A percentile compares a stretch with the other conserved stretches of the same genome.
Conservation (phyloP, 257 asterid genomes). For the Rubia yunnanensis region DNA sequence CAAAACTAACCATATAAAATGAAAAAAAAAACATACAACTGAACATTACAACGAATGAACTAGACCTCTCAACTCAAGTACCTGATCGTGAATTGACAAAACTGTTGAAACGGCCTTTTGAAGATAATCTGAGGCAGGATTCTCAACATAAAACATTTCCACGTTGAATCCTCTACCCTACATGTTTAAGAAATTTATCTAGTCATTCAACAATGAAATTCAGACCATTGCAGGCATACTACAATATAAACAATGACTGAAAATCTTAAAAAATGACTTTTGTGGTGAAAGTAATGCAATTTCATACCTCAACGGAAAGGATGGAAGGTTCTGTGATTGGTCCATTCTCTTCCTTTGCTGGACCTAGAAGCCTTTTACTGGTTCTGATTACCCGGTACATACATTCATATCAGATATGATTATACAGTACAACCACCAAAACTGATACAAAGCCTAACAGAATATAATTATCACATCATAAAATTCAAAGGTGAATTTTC, state of each 20-base stretch:
- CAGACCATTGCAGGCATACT: neutral
- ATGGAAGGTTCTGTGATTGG: constrained; percentile 69
- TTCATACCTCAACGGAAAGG: constrained; percentile 82
- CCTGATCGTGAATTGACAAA: constrained; percentile 72
- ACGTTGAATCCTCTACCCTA: constrained; percentile 94
- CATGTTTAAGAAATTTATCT: constrained; percentile 9
- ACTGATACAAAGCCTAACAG: constrained; percentile 1
- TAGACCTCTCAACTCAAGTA: constrained; percentile 11
- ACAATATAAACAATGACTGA: neutral
- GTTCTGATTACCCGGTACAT: constrained; percentile 13
- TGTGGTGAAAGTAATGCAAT: neutral
- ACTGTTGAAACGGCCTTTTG: constrained; percentile 75
- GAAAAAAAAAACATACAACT: neutral
- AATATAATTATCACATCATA: neutral
- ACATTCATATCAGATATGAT: neutral
- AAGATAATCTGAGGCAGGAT: constrained; percentile 79
- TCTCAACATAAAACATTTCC: constrained; percentile 64
- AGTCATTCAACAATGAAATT: constrained; percentile 9
- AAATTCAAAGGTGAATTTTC: neutral
- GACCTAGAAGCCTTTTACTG: constrained; percentile 47
- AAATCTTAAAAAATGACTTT: neutral
- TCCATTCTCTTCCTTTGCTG: constrained; percentile 39
- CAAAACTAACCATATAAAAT: neutral
- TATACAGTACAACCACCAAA: neutral
- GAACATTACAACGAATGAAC: neutral